phyloP scores from a whole-genome alignment of 2,329 filamentous ascomycete species.

The Exophiala lecanii-corni region DNA sequence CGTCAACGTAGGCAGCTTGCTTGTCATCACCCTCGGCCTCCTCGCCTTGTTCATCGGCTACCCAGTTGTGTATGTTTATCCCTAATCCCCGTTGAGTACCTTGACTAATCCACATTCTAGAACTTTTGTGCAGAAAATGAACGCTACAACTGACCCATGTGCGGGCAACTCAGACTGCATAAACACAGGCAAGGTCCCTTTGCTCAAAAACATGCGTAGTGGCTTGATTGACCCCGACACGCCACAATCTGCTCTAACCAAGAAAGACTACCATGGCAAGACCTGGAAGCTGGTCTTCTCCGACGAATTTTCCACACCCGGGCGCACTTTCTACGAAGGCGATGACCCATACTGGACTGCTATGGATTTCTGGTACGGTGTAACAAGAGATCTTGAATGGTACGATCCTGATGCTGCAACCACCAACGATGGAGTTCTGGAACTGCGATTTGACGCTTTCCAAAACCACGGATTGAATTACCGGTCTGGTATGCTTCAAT shows the following conservation, averaged over 20 bases:
- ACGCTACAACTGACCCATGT: slow-evolving; percentile 34
- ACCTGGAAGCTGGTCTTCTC: slow-evolving; percentile 64
- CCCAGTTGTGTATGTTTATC: slow-evolving; percentile 58
- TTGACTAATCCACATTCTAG: slow-evolving; percentile 39
- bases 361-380: slow-evolving; percentile 68
- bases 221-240: slow-evolving; percentile 66
- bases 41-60: slow-evolving; percentile 65
- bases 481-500: slow-evolving; percentile 69
- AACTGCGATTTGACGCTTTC: slow-evolving; percentile 62
- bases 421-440: slow-evolving; percentile 58
- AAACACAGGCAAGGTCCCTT: slow-evolving; percentile 43
- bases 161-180: slow-evolving; percentile 45
- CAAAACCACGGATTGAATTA: slow-evolving; percentile 62
- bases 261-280: slow-evolving; percentile 55
- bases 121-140: slow-evolving; percentile 51
- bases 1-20: slow-evolving; percentile 60
- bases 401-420: slow-evolving; percentile 65
- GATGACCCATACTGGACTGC: slow-evolving; percentile 67
- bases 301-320: slow-evolving; percentile 65
- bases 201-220: slow-evolving; percentile 57
- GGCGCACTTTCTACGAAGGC: slow-evolving; percentile 65
- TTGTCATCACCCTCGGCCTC: slow-evolving; percentile 56
- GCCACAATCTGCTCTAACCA: slow-evolving; percentile 52
- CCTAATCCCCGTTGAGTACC: slow-evolving; percentile 4
- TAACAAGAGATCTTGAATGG: slow-evolving; percentile 67